Percentiles rank a stretch among this genome's conserved stretches.
Evolutionary conservation across 768 basidiomycete species (phyloP).

Genomic region (Tulasnella sp.): DNA sequence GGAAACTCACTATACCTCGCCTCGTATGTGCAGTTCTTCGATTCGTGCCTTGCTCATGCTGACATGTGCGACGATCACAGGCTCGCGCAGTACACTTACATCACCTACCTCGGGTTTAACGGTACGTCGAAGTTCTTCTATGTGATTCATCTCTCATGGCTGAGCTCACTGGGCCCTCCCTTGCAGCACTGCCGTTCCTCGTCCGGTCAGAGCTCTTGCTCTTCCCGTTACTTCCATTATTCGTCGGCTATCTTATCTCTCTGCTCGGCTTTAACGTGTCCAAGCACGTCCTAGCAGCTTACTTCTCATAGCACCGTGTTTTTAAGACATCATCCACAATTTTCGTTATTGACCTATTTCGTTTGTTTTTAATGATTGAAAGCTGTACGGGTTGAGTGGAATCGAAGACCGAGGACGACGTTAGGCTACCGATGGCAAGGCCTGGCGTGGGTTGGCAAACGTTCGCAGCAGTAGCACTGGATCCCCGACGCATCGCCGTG

Average conservation of each 20-base stretch:
- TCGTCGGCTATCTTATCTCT: conserved; percentile 74
- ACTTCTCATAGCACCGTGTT: conserved; percentile 46
- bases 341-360: neutral
- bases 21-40: conserved; percentile 42
- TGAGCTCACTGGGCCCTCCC: neutral
- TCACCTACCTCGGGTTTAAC: conserved; percentile 76
- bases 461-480: neutral
- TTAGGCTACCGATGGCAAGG: neutral
- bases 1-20: conserved; percentile 88
- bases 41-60: neutral
- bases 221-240: conserved; percentile 79
- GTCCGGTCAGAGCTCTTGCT: conserved; percentile 81
- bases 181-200: conserved; percentile 76
- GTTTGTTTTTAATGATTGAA: neutral
- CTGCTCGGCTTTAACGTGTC: conserved; percentile 88
- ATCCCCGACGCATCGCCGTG: conserved; percentile 1
- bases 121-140: conserved; percentile 34
- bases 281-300: conserved; percentile 61
- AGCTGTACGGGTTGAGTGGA: neutral
- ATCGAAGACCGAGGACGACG: neutral
- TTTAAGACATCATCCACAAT: neutral
- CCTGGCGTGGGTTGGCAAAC: neutral
- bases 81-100: conserved; percentile 83
- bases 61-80: conserved; percentile 27
- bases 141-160: neutral